These are phyloP conservation scores for Penicillium manginii DNA, from an alignment of 495 filamentous ascomycete species.

Conservation along the genomic window DNA sequence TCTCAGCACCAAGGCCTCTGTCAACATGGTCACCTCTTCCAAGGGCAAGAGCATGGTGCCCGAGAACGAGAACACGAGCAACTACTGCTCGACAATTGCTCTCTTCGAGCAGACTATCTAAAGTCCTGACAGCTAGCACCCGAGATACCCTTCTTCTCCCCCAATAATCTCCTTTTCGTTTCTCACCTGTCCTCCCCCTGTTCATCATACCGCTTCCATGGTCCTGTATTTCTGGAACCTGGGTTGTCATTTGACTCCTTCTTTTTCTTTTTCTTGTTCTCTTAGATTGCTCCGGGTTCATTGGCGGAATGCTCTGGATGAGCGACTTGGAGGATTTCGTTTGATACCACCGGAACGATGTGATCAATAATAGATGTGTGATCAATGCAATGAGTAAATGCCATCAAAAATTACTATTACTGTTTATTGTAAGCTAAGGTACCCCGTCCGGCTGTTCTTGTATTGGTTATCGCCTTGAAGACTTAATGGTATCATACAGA, in stretches of 20 bases:
- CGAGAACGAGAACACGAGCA: constrained; percentile 68
- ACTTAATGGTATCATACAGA: too few species aligned
- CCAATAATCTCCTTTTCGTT: constrained; percentile 5
- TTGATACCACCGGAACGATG: constrained; percentile 24
- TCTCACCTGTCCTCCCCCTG: not conserved
- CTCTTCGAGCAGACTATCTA: constrained; percentile 52
- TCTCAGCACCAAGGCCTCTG: constrained; percentile 83
- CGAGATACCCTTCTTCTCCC: not conserved
- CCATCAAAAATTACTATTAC: not conserved
- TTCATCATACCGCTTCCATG: not conserved
- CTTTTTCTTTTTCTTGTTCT: constrained; percentile 2
- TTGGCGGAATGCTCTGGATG: not conserved
- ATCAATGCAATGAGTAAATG: constrained; percentile 22
- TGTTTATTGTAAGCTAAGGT: too few species aligned
- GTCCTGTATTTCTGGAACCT: not conserved
- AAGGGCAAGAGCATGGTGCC: constrained; percentile 55
- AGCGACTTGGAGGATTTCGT: not conserved
- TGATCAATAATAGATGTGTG: constrained; percentile 28
- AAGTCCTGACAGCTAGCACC: not conserved
- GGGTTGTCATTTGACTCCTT: constrained; percentile 9
- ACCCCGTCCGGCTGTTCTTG: too few species aligned
- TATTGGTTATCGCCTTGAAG: too few species aligned
- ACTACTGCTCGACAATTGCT: constrained; percentile 77
- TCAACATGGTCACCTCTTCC: constrained; percentile 76
- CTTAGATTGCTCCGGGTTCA: constrained; percentile 9